Base-by-base conservation (phyloP, 2,329 filamentous ascomycete genomes). In the Passalora sequoiae region DNA sequence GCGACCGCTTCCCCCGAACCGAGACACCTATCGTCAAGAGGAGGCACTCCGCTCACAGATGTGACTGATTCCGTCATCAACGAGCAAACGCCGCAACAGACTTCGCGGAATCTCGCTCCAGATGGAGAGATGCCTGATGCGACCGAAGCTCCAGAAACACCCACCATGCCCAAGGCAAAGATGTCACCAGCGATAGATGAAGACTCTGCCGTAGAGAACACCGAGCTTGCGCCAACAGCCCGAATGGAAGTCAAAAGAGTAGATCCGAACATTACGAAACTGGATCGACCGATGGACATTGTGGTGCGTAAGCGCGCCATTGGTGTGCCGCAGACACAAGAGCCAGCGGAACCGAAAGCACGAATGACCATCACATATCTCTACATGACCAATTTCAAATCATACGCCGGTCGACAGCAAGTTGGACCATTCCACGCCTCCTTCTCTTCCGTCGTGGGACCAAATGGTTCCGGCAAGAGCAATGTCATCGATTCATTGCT, bases 401-500 rank as follows among this genome's bases (percentile, higher is more conserved):
- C 91, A 70, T 98, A 98, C 64, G 92, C 92, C 12, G 92, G 92
- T 3, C 76, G 86, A 49, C 92, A 98, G 65, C 84, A 94, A 68
- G 92, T 98, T 46, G 92, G 92, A 0, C 92, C 92, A 0, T 98
- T 98, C 65, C 92, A 98, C 64, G 78, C 87, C 1, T 98, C 92
- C 0, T 98, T 98, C 69, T 96, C 92, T 1, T 96, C 92, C 0
- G 92, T 98, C 2, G 92, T 98, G 7, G 94, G 92, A 1, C 92
- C 94, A 38, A 98, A 98, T 64, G 92, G 92, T 49, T 98, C 92
- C 7, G 92, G 92, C 46, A 98, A 98, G 66, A 97, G 92, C 16
- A 98, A 98, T 59, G 94, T 98, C 50, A 98, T 98, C 62, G 92
- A 98, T 67, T 96, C 92, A 2, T 72, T 98, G 20, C 78, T 98